Evolutionary conservation across 345 rosid genomes (phyloP).

Genomic region (Crucihimalaya himalaica): DNA sequence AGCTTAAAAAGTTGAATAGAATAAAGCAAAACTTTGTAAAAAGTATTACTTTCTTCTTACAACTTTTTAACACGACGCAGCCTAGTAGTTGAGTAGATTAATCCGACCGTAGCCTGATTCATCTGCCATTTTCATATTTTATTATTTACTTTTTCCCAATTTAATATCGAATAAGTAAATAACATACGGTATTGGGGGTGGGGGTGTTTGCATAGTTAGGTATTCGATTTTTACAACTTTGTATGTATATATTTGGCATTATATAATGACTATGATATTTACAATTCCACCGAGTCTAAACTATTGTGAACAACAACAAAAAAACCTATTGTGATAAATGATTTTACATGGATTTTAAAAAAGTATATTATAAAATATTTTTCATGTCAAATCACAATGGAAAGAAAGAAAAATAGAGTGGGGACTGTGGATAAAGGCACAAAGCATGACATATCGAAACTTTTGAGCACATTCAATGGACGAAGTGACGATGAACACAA

Average conservation of each 20-base stretch:
- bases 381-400: conserved; percentile 6
- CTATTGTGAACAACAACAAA: too few species aligned
- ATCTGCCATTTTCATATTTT: neutral
- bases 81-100: neutral
- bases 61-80: conserved; percentile 12
- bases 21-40: neutral
- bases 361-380: neutral
- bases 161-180: too few species aligned
- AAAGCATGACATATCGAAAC: conserved; percentile 7
- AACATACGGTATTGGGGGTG: too few species aligned
- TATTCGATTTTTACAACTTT: neutral
- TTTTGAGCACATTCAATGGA: conserved; percentile 34
- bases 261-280: neutral
- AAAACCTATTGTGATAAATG: too few species aligned
- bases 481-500: neutral
- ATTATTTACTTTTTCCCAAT: neutral
- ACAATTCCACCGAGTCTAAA: neutral
- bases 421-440: conserved; percentile 17
- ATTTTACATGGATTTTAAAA: neutral
- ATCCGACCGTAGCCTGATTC: neutral
- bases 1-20: neutral
- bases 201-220: neutral
- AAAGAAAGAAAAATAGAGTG: neutral
- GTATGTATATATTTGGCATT: neutral
- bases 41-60: neutral